Evolutionary conservation across 768 basidiomycete genomes (phyloP).

Genomic region (Rubroboletus pulcherrimus): DNA sequence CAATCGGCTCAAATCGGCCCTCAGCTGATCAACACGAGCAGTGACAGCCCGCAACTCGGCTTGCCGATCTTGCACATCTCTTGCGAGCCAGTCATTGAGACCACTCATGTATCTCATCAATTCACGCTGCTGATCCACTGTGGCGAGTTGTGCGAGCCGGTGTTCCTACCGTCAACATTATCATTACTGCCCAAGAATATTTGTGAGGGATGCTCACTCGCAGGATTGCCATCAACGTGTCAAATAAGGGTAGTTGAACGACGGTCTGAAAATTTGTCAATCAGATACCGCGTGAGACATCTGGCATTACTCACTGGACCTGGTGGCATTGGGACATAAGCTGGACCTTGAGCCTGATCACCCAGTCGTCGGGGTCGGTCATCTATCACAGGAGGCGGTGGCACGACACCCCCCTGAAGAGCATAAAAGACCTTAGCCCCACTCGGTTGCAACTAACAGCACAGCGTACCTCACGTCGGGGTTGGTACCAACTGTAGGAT

Average conservation of each 20-base stretch:
- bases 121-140: constrained; percentile 75
- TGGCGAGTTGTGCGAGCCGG: constrained; percentile 66
- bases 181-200: constrained; percentile 1
- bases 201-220: constrained; percentile 41
- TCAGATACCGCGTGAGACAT: neutral
- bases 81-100: constrained; percentile 75
- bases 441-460: neutral
- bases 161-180: constrained; percentile 53
- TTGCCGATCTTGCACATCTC: constrained; percentile 77
- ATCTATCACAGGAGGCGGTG: constrained; percentile 27
- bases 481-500: constrained; percentile 24
- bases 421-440: neutral
- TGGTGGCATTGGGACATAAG: constrained; percentile 45
- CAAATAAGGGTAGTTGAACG: constrained; percentile 63
- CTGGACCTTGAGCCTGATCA: constrained; percentile 25
- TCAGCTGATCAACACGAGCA: constrained; percentile 52
- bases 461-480: constrained; percentile 16
- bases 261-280: constrained; percentile 41
- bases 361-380: constrained; percentile 17
- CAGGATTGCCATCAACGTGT: constrained; percentile 66
- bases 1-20: constrained; percentile 43
- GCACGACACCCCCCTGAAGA: constrained; percentile 18
- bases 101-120: constrained; percentile 75
- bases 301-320: constrained; percentile 45
- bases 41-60: constrained; percentile 64